Evolutionary conservation across 2,329 filamentous ascomycete species (phyloP), one percentile per base, ranked within the genome.

Genomic region (Ascochyta rabiei): DNA sequence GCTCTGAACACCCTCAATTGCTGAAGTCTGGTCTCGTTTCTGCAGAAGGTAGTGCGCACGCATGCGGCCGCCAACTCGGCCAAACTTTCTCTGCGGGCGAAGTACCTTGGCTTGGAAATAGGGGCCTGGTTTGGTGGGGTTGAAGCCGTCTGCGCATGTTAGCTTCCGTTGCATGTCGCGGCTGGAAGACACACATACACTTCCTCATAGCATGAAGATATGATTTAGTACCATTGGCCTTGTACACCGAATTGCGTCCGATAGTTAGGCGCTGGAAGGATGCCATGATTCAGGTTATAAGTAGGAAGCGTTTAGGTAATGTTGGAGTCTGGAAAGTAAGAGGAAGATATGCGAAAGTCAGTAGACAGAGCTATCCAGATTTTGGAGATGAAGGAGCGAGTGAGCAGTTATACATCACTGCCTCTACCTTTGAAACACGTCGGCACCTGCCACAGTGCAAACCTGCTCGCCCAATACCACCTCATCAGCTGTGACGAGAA

Each of bases 61-160:
- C 61, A 67, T 58, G 33, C 64, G 64, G 15, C 62, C 62, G 7
- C 64, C 64, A 10, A 66, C 39, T 24, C 53, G 18, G 15, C 62
- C 64, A 40, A 63, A 67, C 39, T 67, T 67, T 28, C 62, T 61
- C 48, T 67, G 62, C n/a, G 53, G 41, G 2, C 19, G 31, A 38
- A 67, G 56, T 4, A 63, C 54, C 37, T 64, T 67, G 30, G 56
- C 61, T 26, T 66, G 62, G 44, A 59, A 67, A 43, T 67, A 67
- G 2, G 61, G 64, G 6, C 64, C 62, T 5, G 64, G 61, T 42
- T 66, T 67, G n/a, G 64, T 67, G 35, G 62, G 58, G 16, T 67
- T 48, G 53, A 67, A 66, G 46, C 62, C 62, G 57, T 63, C 58
- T 63, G 16, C n/a, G 16, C 2, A 9, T 28, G 12, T 63, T 12